Percentiles rank a stretch among this genome's conserved stretches.
Evolutionary conservation across 2,329 filamentous ascomycete genomes (phyloP).

Genomic region (Elsinoe fawcettii): DNA sequence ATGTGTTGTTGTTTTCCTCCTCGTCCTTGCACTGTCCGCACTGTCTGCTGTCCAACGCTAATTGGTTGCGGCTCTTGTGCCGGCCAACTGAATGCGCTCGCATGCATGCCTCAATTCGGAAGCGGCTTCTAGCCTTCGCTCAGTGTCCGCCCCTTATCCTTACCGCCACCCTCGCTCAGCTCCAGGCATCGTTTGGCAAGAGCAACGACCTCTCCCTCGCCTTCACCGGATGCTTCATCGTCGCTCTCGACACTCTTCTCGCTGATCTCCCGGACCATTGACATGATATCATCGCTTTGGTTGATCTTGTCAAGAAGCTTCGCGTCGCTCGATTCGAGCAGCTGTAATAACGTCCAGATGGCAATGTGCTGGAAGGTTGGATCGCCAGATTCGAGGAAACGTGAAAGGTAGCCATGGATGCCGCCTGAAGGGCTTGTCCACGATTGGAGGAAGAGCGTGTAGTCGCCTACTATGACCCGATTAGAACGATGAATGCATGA

Average conservation of each 20-base stretch:
- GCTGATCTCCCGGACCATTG: slow-evolving; percentile 85
- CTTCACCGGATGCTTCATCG: slow-evolving; percentile 83
- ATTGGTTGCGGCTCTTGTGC: too few relatives aligned
- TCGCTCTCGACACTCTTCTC: slow-evolving; percentile 83
- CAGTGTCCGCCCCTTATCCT: slow-evolving; percentile 57
- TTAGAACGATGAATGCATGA: slow-evolving; percentile 22
- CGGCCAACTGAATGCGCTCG: neutral
- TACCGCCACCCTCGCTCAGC: slow-evolving; percentile 35
- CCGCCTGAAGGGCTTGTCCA: slow-evolving; percentile 90
- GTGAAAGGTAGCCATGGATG: slow-evolving; percentile 87
- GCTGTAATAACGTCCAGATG: slow-evolving; percentile 92
- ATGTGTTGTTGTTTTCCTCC: neutral
- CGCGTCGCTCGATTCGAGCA: slow-evolving; percentile 91
- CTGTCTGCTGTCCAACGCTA: neutral
- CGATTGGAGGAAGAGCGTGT: slow-evolving; percentile 89
- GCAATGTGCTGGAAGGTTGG: slow-evolving; percentile 98
- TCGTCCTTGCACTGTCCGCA: neutral
- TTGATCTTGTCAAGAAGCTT: slow-evolving; percentile 81
- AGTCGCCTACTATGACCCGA: slow-evolving; percentile 70
- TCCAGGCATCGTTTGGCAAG: slow-evolving; percentile 86
- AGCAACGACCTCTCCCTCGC: slow-evolving; percentile 86
- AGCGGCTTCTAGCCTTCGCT: slow-evolving; percentile 58
- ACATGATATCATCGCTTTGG: slow-evolving; percentile 82
- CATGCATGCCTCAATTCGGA: neutral
- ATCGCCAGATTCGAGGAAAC: slow-evolving; percentile 89